Percentiles rank a stretch among this genome's conserved stretches.
Evolutionary conservation across 192 early-diverging fungal genomes (phyloP).

Genomic region (Pilaira anomala): DNA sequence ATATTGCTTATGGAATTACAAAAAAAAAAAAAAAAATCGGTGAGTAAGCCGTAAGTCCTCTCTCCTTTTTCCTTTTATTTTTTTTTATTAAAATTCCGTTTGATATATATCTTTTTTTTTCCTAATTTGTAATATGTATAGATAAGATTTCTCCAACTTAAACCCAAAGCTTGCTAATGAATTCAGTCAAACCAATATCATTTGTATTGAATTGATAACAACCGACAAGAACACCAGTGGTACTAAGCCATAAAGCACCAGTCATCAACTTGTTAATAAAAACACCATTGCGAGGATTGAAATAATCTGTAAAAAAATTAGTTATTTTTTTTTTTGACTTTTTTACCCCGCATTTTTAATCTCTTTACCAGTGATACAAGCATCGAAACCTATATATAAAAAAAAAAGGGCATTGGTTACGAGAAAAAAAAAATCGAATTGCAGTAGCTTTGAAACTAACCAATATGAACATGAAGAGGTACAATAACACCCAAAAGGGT

Average conservation of each 20-base stretch:
- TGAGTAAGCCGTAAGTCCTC: too few species aligned
- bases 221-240: conserved; percentile 75
- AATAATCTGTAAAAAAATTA: conserved; percentile 67
- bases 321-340: too few species aligned
- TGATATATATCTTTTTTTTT: not conserved
- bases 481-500: conserved; percentile 85
- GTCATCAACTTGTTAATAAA: conserved; percentile 56
- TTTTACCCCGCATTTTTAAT: conserved; percentile 14
- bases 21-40: too few species aligned
- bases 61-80: too few species aligned
- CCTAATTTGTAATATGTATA: not conserved
- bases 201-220: conserved; percentile 95
- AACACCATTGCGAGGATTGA: conserved; percentile 64
- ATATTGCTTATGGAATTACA: too few species aligned
- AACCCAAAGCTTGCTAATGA: conserved; percentile 81
- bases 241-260: conserved; percentile 66
- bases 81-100: not conserved
- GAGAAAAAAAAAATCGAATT: conserved; percentile 49
- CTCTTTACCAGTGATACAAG: conserved; percentile 35
- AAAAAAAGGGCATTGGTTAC: conserved; percentile 10
- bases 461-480: conserved; percentile 89
- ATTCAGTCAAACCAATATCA: conserved; percentile 90
- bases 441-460: too few species aligned
- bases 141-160: not conserved
- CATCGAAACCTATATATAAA: conserved; percentile 27